Conservation (phyloP, 176 grass and related monocot species). For the Musa acuminata region DNA sequence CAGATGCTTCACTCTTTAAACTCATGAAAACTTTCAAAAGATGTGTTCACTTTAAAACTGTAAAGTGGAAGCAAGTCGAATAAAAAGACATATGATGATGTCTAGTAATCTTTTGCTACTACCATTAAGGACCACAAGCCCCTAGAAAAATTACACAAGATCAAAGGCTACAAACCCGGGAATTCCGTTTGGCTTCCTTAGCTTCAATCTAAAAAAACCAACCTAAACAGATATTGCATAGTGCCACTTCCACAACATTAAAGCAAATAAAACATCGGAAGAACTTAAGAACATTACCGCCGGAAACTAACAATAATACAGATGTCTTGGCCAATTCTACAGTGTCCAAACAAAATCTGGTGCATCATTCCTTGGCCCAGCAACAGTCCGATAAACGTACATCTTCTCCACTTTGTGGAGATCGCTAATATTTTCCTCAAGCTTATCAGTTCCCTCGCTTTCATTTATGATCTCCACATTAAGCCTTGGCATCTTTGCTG, state of each 20-base stretch:
- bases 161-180: too few relatives aligned
- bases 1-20: too few relatives aligned
- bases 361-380: constrained; percentile 55
- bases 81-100: too few relatives aligned
- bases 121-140: too few relatives aligned
- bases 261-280: not conserved
- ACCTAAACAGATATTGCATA: too few relatives aligned
- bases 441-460: constrained; percentile 29
- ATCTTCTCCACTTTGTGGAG: constrained; percentile 51
- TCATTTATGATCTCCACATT: constrained; percentile 81
- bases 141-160: too few relatives aligned
- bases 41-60: too few relatives aligned
- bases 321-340: constrained; percentile 35
- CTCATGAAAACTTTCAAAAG: too few relatives aligned
- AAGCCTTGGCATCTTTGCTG: constrained; percentile 53
- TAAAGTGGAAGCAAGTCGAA: too few relatives aligned
- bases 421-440: constrained; percentile 32
- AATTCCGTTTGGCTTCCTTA: not conserved
- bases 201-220: constrained; percentile 16
- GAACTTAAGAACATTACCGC: not conserved
- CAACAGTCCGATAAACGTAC: constrained; percentile 66
- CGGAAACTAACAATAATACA: constrained; percentile 12
- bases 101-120: too few relatives aligned
- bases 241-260: not conserved
- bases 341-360: constrained; percentile 72